Percentiles rank a stretch among this genome's conserved stretches.
Evolutionary conservation across 768 basidiomycete species (phyloP).

Genomic region (Boletus barrowsii): DNA sequence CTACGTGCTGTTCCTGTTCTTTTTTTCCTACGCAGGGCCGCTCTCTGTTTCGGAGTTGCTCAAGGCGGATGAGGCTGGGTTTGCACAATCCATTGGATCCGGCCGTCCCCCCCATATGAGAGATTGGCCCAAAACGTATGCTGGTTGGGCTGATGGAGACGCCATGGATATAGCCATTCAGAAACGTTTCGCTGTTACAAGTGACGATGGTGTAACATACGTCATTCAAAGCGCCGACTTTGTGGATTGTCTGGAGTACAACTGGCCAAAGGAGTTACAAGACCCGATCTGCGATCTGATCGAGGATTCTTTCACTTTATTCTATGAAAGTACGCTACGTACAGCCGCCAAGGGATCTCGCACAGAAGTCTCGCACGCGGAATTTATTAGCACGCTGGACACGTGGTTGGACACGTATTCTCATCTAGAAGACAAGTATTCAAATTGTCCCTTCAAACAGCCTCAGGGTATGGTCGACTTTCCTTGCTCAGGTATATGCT

Average conservation of each 20-base stretch:
- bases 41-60: neutral
- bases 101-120: neutral
- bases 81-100: neutral
- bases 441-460: slow-evolving; percentile 1
- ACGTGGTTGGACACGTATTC: neutral
- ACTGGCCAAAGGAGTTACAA: neutral
- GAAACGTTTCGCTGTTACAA: too few species aligned
- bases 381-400: neutral
- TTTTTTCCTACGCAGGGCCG: slow-evolving; percentile 3
- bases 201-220: too few species aligned
- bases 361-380: neutral
- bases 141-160: neutral
- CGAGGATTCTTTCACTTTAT: neutral
- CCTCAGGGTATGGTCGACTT: neutral
- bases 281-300: neutral
- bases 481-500: too few species aligned
- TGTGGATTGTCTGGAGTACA: neutral
- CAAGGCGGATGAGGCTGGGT: neutral
- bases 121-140: neutral
- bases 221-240: neutral
- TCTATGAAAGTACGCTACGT: neutral
- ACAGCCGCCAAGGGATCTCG: neutral
- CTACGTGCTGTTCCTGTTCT: neutral
- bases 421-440: neutral
- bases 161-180: too few species aligned